Percentiles rank a stretch among this genome's conserved stretches.
These are phyloP conservation scores for Termitomyces titanicus DNA, from an alignment of 768 basidiomycete genomes.

Conservation along the genomic window DNA sequence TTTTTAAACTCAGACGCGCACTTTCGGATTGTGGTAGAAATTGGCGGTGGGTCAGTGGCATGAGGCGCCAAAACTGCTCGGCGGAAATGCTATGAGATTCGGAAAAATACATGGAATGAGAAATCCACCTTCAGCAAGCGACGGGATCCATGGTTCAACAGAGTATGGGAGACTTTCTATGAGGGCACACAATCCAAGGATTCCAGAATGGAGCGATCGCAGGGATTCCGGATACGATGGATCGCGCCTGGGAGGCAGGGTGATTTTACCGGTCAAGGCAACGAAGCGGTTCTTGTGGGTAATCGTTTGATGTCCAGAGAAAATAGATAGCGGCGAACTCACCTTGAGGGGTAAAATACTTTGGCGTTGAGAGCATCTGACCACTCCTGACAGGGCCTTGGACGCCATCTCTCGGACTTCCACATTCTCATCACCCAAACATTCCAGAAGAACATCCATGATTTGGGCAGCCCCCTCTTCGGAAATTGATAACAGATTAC, in stretches of 20 bases:
- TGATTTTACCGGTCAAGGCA: conserved; percentile 52
- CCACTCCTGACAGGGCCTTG: conserved; percentile 78
- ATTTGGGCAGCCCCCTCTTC: conserved; percentile 62
- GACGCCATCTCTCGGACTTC: conserved; percentile 93
- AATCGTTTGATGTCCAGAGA: conserved; percentile 5
- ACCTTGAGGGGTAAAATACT: conserved; percentile 85
- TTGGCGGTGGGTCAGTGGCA: conserved; percentile 83
- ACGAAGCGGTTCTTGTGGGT: conserved; percentile 73
- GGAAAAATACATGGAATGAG: neutral
- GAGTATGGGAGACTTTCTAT: conserved; percentile 94
- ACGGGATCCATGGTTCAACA: conserved; percentile 87
- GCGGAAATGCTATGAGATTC: conserved; percentile 9
- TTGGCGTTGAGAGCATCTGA: conserved; percentile 87
- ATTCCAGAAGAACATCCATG: conserved; percentile 81
- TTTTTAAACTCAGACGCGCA: conserved; percentile 86
- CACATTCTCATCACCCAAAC: conserved; percentile 85
- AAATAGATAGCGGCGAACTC: conserved; percentile 14
- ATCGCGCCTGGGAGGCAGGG: conserved; percentile 66
- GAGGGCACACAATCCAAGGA: conserved; percentile 86
- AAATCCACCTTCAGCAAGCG: conserved; percentile 67
- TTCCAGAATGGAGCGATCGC: conserved; percentile 78
- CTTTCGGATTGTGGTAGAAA: conserved; percentile 85
- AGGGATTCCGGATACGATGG: conserved; percentile 70
- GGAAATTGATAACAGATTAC: conserved; percentile 78
- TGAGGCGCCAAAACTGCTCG: conserved; percentile 66